phyloP scores from a whole-genome alignment of 345 rosid species.

The Aurinia saxatilis region DNA sequence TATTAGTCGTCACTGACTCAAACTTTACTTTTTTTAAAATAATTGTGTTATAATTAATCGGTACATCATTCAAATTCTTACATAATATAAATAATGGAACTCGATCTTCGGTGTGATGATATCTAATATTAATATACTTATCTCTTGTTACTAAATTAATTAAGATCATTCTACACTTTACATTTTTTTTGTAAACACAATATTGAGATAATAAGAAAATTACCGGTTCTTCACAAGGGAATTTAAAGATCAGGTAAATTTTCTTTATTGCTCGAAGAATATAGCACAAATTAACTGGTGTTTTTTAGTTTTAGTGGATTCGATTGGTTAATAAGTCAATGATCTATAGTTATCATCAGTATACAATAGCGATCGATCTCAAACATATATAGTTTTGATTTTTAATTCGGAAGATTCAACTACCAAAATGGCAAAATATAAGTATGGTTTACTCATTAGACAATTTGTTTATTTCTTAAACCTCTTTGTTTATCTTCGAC shows the following conservation, averaged over 20 bases:
- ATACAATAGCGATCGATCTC: not conserved
- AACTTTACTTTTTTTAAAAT: too few relatives aligned
- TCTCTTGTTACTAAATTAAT: too few relatives aligned
- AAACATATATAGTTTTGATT: not conserved
- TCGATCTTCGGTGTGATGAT: too few relatives aligned
- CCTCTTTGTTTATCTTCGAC: not conserved
- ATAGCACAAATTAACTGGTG: not conserved
- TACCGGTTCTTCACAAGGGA: too few relatives aligned
- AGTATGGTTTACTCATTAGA: too few relatives aligned
- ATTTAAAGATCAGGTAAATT: not conserved
- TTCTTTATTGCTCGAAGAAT: not conserved
- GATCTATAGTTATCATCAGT: not conserved
- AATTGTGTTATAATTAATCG: too few relatives aligned
- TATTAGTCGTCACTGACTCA: too few relatives aligned
- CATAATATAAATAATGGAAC: too few relatives aligned
- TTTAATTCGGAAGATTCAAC: not conserved
- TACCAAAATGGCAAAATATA: not conserved
- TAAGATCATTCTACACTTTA: too few relatives aligned
- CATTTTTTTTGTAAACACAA: not conserved
- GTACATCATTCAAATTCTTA: too few relatives aligned
- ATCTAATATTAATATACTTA: too few relatives aligned
- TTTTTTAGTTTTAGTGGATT: not conserved
- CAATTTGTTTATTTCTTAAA: not conserved
- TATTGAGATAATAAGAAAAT: not conserved
- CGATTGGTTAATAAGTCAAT: not conserved